phyloP scores from a whole-genome alignment of 1,284 basidiomycete genomes.

The Microbotryomycetes sp. region DNA sequence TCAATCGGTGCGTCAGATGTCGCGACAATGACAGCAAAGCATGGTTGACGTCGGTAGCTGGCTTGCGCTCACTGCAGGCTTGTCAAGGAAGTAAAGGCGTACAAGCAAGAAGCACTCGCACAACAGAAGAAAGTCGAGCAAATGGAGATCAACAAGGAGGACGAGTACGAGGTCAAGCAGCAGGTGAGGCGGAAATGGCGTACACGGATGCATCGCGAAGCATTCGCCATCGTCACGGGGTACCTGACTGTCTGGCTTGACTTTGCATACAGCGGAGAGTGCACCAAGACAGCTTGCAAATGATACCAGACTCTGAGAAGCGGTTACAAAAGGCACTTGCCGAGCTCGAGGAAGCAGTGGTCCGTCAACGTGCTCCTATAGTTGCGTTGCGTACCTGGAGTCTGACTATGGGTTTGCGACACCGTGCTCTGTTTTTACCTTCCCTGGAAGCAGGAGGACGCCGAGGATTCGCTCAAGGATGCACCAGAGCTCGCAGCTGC shows the following conservation, averaged over 20 bases:
- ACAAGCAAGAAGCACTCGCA: constrained; percentile 14
- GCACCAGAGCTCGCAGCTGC: not conserved
- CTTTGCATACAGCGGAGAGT: constrained; percentile 12
- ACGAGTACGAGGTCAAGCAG: constrained; percentile 28
- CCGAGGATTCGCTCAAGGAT: not conserved
- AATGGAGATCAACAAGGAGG: constrained; percentile 19
- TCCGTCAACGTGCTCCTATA: not conserved
- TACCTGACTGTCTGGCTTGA: not conserved
- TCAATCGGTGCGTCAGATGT: constrained; percentile 15
- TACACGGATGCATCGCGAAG: not conserved
- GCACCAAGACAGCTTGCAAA: constrained; percentile 20
- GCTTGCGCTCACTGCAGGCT: constrained; percentile 1
- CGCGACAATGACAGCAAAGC: too few species aligned
- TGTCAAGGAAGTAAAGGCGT: constrained; percentile 21
- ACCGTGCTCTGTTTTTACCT: too few species aligned
- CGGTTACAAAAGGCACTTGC: constrained; percentile 22
- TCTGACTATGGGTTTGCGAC: too few species aligned
- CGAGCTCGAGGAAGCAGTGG: constrained; percentile 27
- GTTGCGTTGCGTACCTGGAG: too few species aligned
- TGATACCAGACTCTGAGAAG: constrained; percentile 32
- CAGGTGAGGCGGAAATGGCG: constrained; percentile 9
- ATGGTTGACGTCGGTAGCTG: not conserved
- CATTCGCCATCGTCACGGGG: not conserved
- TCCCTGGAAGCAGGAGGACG: not conserved
- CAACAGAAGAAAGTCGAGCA: not conserved